Conservation (phyloP, 345 rosid genomes). For the Cardiospermum halicacabum region DNA sequence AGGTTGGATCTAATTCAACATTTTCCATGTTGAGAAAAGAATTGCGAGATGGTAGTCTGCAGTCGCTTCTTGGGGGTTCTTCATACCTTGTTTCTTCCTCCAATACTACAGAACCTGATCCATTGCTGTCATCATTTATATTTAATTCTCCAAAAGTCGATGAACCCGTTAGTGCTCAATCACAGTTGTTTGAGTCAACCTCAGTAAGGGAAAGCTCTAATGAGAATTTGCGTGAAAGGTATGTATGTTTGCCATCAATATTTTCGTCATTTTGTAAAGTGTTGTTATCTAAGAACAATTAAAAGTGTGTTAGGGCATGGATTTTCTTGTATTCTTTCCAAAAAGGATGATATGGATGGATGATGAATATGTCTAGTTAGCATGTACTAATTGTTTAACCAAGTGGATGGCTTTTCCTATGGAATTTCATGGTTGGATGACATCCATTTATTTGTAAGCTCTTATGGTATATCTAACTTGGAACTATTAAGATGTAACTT, state of each 20-base stretch:
- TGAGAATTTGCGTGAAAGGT: conserved; percentile 42
- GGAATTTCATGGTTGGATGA: not conserved
- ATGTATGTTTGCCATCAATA: not conserved
- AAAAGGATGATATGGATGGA: not conserved
- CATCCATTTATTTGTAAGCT: not conserved
- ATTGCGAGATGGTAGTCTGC: conserved; percentile 62
- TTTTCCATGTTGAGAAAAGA: conserved; percentile 61
- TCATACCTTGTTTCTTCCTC: conserved; percentile 43
- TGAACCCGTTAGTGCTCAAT: conserved; percentile 23
- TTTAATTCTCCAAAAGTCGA: conserved; percentile 35
- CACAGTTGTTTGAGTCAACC: conserved; percentile 26
- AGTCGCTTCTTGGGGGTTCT: conserved; percentile 64
- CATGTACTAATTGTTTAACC: not conserved
- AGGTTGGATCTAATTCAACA: conserved; percentile 50
- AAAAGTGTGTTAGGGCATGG: not conserved
- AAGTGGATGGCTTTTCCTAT: not conserved
- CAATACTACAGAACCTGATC: conserved; percentile 60
- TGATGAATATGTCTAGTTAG: not conserved
- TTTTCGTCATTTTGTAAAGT: not conserved
- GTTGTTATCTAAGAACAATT: not conserved
- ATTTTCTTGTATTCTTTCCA: not conserved
- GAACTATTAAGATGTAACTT: not conserved
- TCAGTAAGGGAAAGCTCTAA: conserved; percentile 26
- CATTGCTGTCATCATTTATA: conserved; percentile 64
- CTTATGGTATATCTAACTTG: not conserved